These are phyloP conservation scores for Dendrostoma leiphaemia DNA, from an alignment of 2,329 filamentous ascomycete genomes.

Conservation along the genomic window DNA sequence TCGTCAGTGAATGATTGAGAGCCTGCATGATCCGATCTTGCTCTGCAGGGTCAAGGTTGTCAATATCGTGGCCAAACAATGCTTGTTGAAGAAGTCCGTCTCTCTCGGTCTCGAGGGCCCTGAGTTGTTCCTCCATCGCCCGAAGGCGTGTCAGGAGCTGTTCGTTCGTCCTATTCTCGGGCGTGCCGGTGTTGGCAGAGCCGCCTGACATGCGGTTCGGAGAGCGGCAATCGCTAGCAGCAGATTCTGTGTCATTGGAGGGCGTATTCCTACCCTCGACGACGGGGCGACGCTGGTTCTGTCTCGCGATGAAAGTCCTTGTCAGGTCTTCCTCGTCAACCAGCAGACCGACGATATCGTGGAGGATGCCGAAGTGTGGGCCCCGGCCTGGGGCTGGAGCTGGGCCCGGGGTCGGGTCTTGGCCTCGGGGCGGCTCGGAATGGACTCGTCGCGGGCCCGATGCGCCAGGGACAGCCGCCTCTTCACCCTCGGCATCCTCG, in stretches of 20 bases:
- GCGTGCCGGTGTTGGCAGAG: not conserved
- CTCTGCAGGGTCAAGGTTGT: not conserved
- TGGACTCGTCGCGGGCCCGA: no score
- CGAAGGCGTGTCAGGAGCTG: not conserved
- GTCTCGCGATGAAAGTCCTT: not conserved
- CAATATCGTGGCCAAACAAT: not conserved
- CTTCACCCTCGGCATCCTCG: no score
- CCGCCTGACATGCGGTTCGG: not conserved
- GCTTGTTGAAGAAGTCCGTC: not conserved
- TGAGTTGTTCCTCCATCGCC: not conserved
- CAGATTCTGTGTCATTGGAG: not conserved
- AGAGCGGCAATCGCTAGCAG: no score
- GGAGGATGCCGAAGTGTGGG: not conserved
- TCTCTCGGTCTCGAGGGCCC: not conserved
- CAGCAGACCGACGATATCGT: not conserved
- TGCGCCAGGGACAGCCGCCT: no score
- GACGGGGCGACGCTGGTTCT: not conserved
- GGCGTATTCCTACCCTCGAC: not conserved
- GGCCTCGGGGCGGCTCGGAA: no score
- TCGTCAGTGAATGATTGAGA: not conserved
- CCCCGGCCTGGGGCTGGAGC: no score
- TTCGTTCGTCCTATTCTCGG: not conserved
- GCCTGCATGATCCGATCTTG: not conserved
- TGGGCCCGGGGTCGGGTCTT: no score
- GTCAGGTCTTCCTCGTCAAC: not conserved